A percentile compares a stretch with the other conserved stretches of the same genome.
phyloP scores from a whole-genome alignment of 805 yeast species.

The Lipomyces spencermartinsiae region DNA sequence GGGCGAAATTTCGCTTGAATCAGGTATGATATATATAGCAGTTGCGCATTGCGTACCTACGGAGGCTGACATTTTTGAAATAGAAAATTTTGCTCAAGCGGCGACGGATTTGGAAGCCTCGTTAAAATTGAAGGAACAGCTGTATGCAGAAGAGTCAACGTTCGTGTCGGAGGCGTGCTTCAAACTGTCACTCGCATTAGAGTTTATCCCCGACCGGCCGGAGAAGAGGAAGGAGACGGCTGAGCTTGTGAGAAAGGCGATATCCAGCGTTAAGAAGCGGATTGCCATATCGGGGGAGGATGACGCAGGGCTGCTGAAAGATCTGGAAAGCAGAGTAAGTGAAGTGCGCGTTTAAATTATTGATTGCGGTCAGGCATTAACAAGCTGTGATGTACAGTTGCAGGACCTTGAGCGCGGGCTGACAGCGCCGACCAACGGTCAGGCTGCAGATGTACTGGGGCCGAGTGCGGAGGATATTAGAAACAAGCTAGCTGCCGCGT shows the following conservation, averaged over 20 bases:
- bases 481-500: conserved; percentile 19
- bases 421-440: neutral
- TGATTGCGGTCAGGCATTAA: neutral
- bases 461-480: conserved; percentile 17
- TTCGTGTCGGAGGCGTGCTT: conserved; percentile 79
- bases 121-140: conserved; percentile 58
- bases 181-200: conserved; percentile 79
- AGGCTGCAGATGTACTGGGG: conserved; percentile 13
- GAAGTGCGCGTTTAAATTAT: conserved; percentile 41
- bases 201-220: conserved; percentile 62
- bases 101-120: conserved; percentile 68
- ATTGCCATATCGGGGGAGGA: conserved; percentile 50
- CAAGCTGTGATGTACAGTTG: neutral
- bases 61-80: neutral
- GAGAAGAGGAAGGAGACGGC: conserved; percentile 57
- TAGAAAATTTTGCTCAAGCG: conserved; percentile 81
- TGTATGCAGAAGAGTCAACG: conserved; percentile 55
- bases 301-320: conserved; percentile 45
- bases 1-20: conserved; percentile 89
- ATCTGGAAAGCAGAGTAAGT: conserved; percentile 45
- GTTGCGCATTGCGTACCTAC: neutral
- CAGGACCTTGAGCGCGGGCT: neutral
- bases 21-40: conserved; percentile 43
- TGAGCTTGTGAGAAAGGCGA: conserved; percentile 61
- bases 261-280: conserved; percentile 54